Percentiles rank a stretch among this genome's conserved stretches.
These are phyloP conservation scores for Neurospora sublineolata DNA, from an alignment of 495 filamentous ascomycete genomes.

Conservation along the genomic window DNA sequence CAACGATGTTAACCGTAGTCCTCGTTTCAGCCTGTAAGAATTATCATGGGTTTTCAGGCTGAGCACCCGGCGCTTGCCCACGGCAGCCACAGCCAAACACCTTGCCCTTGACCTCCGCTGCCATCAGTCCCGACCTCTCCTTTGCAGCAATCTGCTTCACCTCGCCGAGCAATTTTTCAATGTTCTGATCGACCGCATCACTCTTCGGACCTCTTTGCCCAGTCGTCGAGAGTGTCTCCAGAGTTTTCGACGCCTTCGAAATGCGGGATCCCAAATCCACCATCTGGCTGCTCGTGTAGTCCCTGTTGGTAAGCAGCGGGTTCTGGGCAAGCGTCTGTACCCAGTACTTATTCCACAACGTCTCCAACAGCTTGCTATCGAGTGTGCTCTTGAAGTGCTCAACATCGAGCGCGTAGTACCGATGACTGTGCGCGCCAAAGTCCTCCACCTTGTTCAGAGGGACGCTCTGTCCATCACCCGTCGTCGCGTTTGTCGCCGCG, in stretches of 20 bases:
- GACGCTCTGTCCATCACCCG: conserved; percentile 55
- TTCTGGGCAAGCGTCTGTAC: conserved; percentile 94
- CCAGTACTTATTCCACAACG: conserved; percentile 99
- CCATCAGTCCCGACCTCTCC: conserved; percentile 75
- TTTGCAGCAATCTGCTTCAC: conserved; percentile 74
- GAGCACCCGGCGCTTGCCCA: neutral
- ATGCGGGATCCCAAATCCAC: conserved; percentile 75
- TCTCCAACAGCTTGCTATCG: conserved; percentile 71
- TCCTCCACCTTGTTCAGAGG: conserved; percentile 88
- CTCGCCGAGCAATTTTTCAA: conserved; percentile 72
- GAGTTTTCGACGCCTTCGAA: conserved; percentile 39
- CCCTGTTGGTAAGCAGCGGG: conserved; percentile 83
- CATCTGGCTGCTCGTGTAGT: conserved; percentile 89
- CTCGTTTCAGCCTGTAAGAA: neutral
- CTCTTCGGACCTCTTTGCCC: neutral
- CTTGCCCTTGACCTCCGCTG: conserved; percentile 70
- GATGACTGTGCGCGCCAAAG: conserved; percentile 81
- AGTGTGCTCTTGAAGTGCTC: conserved; percentile 88
- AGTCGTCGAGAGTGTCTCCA: neutral
- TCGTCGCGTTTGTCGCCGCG: conserved; percentile 20
- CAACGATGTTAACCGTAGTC: neutral
- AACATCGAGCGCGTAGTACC: conserved; percentile 85
- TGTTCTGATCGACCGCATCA: conserved; percentile 30
- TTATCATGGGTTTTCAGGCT: neutral
- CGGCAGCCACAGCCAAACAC: conserved; percentile 44